Evolutionary conservation across 306 rosid genomes (phyloP), one percentile per base, ranked within the genome.

Genomic region (Cucurbita argyrosperma): DNA sequence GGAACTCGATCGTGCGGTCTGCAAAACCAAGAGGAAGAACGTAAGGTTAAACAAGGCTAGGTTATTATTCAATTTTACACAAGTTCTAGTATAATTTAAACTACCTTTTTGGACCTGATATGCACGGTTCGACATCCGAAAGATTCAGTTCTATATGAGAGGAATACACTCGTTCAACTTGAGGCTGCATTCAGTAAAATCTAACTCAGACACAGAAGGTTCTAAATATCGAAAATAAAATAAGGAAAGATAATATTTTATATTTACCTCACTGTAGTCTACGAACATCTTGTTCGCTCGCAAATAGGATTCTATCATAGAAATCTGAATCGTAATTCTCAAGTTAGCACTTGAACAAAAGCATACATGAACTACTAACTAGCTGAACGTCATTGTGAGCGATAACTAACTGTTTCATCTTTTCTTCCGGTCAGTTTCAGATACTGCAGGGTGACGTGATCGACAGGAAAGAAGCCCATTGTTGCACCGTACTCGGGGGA

Each of bases 401-500:
- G 74, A 39, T 74, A 54, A 75, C 91, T 74, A 81, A 93, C 98
- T 62, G 89, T 90, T 71, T 87, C 97, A 18, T 88, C 90, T 61
- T 84, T 93, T 83, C 96, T 86, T 80, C 98, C 98, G 1, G 98
- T 93, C 79, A 93, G 85, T 80, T 79, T 93, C 79, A 93, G 86
- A 80, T 93, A 93, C 55, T 93, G 96, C 81, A 93, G 76, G n/a
- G 96, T 90, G 72, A 93, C 91, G 81, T 86, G 98, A 80, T 93
- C 98, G 71, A 93, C 98, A 23, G 96, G 98, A 87, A 93, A 93
- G 86, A 90, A 93, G 79, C 98, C 98, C 98, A 90, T 93, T 40
- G 98, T 93, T 72, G 98, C 98, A 76, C 96, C 98, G 59, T 90
- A 92, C 79, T 92, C 98, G 1, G 96, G 98, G 75, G 92, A 92